Evolutionary conservation across 371 early-diverging fungal species (phyloP), one percentile per base, ranked within the genome.

Genomic region (Catenaria anguillulae): DNA sequence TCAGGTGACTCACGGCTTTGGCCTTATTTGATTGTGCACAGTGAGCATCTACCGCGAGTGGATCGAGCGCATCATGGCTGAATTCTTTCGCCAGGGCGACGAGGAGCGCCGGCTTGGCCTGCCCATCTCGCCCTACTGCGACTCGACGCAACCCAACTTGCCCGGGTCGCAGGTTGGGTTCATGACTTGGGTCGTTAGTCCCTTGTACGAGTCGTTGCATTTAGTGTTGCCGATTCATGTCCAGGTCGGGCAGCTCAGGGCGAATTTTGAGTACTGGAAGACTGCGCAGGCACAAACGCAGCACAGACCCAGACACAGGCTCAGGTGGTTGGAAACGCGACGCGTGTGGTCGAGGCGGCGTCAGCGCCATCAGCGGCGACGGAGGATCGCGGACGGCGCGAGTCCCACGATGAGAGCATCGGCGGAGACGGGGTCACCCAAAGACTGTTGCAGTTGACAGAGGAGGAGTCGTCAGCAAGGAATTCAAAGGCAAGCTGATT

Each of bases 51-150:
- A 76, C 63, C 63, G 65, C 19, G 59, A 63, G 19, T 80, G 80
- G 80, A 59, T 48, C 33, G 60, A 66, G 4, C 60, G 66, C 37
- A 72, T 80, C 43, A 46, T 73, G 45, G 69, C 71, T 37, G 80
- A 79, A 62, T 79, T 76, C 40, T 70, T 65, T 55, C 36, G 56
- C 6, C 77, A 78, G 62, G 80, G 80, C 17, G 80, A 80, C 59
- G 48, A 67, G 60, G 80, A 80, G 59, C 70, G 68, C 64, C 48
- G 65, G 61, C 65, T 72, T 35, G 69, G 70, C 33, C 19, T 80
- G 8, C 69, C 71, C 26, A 66, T 78, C 17, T 64, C 67, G 33
- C 71, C 73, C 0, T 78, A 64, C 64, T 74, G 75, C 72, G 76
- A 77, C 56, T 68, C 75, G 17, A 66, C 72, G 33, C 69, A 65